A percentile compares a stretch with the other conserved stretches of the same genome.
Conservation (phyloP, 2,329 filamentous ascomycete genomes). For the Lachnellula subtilissima region DNA sequence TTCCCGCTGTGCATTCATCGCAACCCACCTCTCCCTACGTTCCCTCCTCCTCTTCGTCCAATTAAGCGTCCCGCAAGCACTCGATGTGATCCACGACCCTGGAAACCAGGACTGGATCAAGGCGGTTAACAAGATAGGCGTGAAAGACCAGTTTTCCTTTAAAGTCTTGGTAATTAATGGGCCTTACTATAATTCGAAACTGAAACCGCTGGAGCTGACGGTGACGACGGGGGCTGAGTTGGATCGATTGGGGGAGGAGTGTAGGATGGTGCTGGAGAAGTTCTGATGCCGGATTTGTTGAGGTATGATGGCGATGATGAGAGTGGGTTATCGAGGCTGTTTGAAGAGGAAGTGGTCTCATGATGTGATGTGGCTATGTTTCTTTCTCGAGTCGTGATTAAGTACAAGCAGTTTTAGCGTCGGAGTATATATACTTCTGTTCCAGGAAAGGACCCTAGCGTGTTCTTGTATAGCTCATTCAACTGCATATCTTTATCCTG, state of each 20-base stretch:
- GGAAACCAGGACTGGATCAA: background rate
- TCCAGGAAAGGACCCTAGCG: too few species aligned
- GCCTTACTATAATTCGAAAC: background rate
- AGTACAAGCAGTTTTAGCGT: too few species aligned
- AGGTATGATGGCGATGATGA: background rate
- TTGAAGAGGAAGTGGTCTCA: too few species aligned
- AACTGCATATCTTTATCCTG: too few species aligned
- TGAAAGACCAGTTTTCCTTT: background rate
- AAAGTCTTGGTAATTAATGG: background rate
- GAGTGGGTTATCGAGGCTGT: too few species aligned
- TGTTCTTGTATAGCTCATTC: too few species aligned
- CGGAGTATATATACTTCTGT: too few species aligned
- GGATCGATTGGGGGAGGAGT: background rate
- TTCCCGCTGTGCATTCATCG: background rate
- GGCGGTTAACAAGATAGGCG: background rate
- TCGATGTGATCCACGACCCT: background rate
- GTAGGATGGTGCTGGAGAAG: background rate
- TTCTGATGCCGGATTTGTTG: background rate
- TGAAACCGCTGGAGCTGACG: background rate
- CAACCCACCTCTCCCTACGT: background rate
- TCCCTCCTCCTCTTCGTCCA: background rate
- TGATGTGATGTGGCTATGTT: too few species aligned
- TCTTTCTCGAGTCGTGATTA: too few species aligned
- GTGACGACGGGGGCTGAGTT: background rate
- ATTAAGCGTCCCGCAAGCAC: background rate